Percentiles rank a stretch among this genome's conserved stretches.
These are phyloP conservation scores for Aspergillus sp. DNA, from an alignment of 2,329 filamentous ascomycete species.

Conservation along the genomic window DNA sequence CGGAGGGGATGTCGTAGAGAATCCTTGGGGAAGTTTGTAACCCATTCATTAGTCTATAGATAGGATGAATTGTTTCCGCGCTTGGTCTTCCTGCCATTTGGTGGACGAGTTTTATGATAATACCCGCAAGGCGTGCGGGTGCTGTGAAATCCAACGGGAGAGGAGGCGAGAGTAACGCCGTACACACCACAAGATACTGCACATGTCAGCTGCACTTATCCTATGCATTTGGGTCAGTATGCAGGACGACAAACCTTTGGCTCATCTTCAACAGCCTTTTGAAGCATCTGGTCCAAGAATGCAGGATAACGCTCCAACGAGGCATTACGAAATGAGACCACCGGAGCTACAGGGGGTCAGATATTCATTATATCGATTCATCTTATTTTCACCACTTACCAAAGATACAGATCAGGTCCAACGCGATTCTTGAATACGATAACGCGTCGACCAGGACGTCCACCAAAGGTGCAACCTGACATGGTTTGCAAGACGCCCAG, in stretches of 20 bases:
- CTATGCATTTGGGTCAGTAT: no score
- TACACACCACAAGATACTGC: slow-evolving; percentile 26
- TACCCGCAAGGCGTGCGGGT: slow-evolving; percentile 26
- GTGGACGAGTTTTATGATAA: slow-evolving; percentile 25
- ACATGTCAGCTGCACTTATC: background rate
- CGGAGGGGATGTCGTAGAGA: slow-evolving; percentile 22
- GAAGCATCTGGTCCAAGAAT: slow-evolving; percentile 29
- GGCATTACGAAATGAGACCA: slow-evolving; percentile 23
- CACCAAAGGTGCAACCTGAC: slow-evolving; percentile 41
- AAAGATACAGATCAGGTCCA: slow-evolving; percentile 43
- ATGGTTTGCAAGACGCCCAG: slow-evolving; percentile 44
- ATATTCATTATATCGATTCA: background rate
- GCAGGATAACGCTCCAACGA: slow-evolving; percentile 25
- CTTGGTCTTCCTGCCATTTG: slow-evolving; percentile 23
- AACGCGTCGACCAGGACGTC: slow-evolving; percentile 43
- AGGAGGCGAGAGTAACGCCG: slow-evolving; percentile 27
- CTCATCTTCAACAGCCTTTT: slow-evolving; percentile 19
- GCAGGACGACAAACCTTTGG: slow-evolving; percentile 20
- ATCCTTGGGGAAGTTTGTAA: slow-evolving; percentile 20
- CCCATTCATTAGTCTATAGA: slow-evolving; percentile 27
- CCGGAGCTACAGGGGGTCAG: slow-evolving; percentile 17
- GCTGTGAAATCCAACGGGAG: slow-evolving; percentile 20
- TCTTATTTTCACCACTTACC: slow-evolving; percentile 25
- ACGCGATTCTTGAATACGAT: slow-evolving; percentile 43
- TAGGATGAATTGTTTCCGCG: slow-evolving; percentile 23